Percentiles rank a stretch among this genome's conserved stretches.
Conservation (phyloP, 768 basidiomycete species). For the Russula compacta region DNA sequence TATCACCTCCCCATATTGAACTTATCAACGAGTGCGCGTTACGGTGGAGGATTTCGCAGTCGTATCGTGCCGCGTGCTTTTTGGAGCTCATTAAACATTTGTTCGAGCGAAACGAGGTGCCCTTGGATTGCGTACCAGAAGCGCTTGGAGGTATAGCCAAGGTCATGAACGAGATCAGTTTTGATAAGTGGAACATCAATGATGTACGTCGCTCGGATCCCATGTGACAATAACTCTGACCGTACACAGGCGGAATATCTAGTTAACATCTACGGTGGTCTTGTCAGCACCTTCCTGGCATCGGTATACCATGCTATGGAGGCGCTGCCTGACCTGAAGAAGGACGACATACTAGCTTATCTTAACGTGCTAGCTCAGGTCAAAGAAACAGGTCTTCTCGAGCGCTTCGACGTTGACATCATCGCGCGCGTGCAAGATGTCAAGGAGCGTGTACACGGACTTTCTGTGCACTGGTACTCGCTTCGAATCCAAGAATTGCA, state of each 20-base stretch:
- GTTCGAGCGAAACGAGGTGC: conserved; percentile 84
- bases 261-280: conserved; percentile 52
- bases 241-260: conserved; percentile 54
- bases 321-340: conserved; percentile 61
- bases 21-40: conserved; percentile 82
- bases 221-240: not conserved
- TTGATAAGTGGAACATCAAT: conserved; percentile 67
- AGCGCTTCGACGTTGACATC: conserved; percentile 67
- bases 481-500: conserved; percentile 55
- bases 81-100: conserved; percentile 78
- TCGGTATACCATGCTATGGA: conserved; percentile 81
- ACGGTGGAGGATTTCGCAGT: conserved; percentile 80
- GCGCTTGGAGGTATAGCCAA: conserved; percentile 68
- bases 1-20: conserved; percentile 70
- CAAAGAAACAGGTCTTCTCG: conserved; percentile 58
- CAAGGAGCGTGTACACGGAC: conserved; percentile 50
- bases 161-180: conserved; percentile 57
- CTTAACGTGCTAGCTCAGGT: conserved; percentile 64
- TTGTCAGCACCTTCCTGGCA: conserved; percentile 84
- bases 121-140: conserved; percentile 90
- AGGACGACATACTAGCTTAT: conserved; percentile 55
- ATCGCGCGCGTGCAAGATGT: conserved; percentile 57
- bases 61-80: conserved; percentile 72
- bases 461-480: conserved; percentile 54
- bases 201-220: conserved; percentile 52